Percentiles rank a stretch among this genome's conserved stretches.
Conservation (phyloP, 2,329 filamentous ascomycete species). For the Fusarium dimerum region DNA sequence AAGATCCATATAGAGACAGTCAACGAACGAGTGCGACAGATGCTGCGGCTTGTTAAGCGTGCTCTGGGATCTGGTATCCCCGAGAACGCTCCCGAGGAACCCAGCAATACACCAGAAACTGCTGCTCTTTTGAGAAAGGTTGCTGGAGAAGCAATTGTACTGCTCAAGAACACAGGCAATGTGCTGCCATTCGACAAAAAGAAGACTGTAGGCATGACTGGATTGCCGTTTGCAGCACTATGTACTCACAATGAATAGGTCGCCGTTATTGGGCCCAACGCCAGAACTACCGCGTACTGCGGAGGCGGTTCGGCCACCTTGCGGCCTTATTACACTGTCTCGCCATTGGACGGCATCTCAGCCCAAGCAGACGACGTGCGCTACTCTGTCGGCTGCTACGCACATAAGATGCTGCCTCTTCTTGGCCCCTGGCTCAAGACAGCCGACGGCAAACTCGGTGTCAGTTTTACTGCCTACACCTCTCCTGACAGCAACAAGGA, state of each 20-base stretch:
- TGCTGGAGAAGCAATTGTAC: neutral
- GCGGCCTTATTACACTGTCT: neutral
- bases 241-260: neutral
- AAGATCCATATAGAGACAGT: neutral
- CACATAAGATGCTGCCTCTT: constrained; percentile 2
- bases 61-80: neutral
- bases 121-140: neutral
- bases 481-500: neutral
- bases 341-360: constrained; percentile 2
- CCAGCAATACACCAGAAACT: neutral
- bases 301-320: constrained; percentile 3
- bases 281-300: neutral
- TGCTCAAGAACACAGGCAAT: neutral
- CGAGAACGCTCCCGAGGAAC: neutral
- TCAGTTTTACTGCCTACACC: constrained; percentile 1
- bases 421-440: constrained; percentile 1
- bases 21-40: neutral
- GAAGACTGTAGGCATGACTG: neutral
- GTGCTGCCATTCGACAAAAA: neutral
- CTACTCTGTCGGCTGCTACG: neutral
- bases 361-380: neutral
- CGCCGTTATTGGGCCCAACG: neutral
- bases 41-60: neutral
- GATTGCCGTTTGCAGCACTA: neutral
- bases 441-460: neutral